These are phyloP conservation scores for Chrysoporthe deuterocubensis DNA, from an alignment of 2,329 filamentous ascomycete genomes.

Conservation along the genomic window DNA sequence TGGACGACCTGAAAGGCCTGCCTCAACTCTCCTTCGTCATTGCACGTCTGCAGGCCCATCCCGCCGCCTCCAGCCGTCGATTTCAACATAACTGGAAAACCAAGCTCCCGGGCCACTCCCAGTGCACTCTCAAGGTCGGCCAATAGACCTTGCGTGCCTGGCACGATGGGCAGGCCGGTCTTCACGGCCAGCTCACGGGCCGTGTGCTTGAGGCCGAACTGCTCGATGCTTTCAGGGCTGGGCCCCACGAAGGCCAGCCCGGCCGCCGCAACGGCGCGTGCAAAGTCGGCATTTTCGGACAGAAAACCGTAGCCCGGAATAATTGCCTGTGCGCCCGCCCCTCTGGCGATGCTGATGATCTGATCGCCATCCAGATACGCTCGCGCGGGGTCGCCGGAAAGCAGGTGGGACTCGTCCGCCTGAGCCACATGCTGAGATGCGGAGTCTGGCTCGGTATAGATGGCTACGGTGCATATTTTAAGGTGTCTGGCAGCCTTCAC, in stretches of 20 bases:
- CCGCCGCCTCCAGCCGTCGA: conserved; percentile 65
- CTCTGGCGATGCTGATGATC: no score
- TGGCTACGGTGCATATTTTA: no score
- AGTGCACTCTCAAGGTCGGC: conserved; percentile 53
- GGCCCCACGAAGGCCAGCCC: conserved; percentile 64
- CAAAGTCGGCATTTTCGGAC: conserved; percentile 65
- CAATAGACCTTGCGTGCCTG: conserved; percentile 35
- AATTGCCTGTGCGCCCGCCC: no score
- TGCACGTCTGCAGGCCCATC: conserved; percentile 64
- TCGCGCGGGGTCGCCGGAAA: no score
- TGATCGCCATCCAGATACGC: no score
- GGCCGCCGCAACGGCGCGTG: conserved; percentile 52
- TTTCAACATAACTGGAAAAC: conserved; percentile 55
- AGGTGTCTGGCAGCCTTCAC: no score
- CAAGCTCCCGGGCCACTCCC: conserved; percentile 40
- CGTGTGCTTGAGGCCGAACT: conserved; percentile 62
- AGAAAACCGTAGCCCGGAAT: conserved; percentile 67
- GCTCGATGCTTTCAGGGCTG: conserved; percentile 53
- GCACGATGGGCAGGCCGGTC: conserved; percentile 48
- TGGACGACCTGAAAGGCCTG: conserved; percentile 58
- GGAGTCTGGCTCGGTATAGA: no score
- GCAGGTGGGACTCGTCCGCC: no score
- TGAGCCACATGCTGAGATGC: no score
- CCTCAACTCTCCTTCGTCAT: conserved; percentile 53
- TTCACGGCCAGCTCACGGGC: conserved; percentile 57